A percentile compares a stretch with the other conserved stretches of the same genome.
Evolutionary conservation across 2,329 filamentous ascomycete genomes (phyloP).

Genomic region (Diaporthe destruens): DNA sequence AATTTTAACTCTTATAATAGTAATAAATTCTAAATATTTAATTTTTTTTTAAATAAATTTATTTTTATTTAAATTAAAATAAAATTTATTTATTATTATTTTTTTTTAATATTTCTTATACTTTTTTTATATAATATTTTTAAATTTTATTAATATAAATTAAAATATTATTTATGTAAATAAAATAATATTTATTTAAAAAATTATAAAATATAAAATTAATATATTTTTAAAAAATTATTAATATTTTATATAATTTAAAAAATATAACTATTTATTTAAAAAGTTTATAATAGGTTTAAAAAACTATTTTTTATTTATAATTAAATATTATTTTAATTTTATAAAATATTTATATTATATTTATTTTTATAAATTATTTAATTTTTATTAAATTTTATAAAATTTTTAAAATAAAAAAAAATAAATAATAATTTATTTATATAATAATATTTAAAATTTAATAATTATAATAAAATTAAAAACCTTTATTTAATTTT

Average conservation of each 20-base stretch:
- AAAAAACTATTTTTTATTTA: neutral
- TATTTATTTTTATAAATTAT: too few relatives aligned
- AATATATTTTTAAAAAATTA: neutral
- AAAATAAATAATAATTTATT: too few relatives aligned
- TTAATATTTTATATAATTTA: neutral
- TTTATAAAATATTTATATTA: too few relatives aligned
- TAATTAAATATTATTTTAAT: neutral
- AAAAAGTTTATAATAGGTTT: neutral
- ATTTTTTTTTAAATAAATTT: neutral
- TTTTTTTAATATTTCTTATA: neutral
- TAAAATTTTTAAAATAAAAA: too few relatives aligned
- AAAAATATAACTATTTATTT: neutral
- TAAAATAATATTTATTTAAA: neutral
- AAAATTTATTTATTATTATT: neutral
- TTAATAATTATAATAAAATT: too few relatives aligned
- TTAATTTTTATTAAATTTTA: too few relatives aligned
- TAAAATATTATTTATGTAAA: neutral
- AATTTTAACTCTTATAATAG: neutral
- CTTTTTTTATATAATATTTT: neutral
- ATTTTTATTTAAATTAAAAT: neutral
- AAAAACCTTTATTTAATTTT: too few relatives aligned
- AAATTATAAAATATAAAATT: neutral
- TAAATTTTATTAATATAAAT: neutral
- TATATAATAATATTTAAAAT: too few relatives aligned
- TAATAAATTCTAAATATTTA: neutral